A percentile compares a stretch with the other conserved stretches of the same genome.
Conservation (phyloP, 352 stramenopile species). For the Phytophthora meadii region DNA sequence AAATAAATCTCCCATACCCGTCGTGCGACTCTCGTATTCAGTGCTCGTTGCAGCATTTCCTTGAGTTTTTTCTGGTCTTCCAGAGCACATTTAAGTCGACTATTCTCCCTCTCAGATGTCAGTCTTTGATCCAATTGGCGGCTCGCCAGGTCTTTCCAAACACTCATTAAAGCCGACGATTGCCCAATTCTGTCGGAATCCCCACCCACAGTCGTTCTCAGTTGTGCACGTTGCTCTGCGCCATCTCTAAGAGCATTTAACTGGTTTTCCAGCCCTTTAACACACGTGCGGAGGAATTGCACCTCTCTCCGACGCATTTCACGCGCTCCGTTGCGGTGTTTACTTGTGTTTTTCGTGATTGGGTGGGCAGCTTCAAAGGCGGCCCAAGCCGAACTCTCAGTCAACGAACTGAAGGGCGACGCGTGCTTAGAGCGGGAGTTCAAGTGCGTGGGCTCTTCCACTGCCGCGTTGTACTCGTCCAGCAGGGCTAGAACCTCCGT, state of each 20-base stretch:
- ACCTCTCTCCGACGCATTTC: constrained; percentile 47
- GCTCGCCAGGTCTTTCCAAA: constrained; percentile 39
- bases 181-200: not conserved
- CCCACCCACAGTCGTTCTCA: not conserved
- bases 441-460: constrained; percentile 3
- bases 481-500: constrained; percentile 40
- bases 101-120: constrained; percentile 39
- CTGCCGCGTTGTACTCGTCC: constrained; percentile 29
- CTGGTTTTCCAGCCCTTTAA: constrained; percentile 29
- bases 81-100: constrained; percentile 32
- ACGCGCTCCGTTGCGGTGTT: constrained; percentile 45
- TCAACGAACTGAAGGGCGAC: not conserved
- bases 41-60: constrained; percentile 39
- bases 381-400: constrained; percentile 21
- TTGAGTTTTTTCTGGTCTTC: constrained; percentile 41
- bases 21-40: constrained; percentile 41
- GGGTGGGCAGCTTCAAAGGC: constrained; percentile 34
- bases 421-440: constrained; percentile 1
- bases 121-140: constrained; percentile 45
- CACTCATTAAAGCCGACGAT: constrained; percentile 17
- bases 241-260: constrained; percentile 17
- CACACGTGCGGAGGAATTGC: constrained; percentile 24
- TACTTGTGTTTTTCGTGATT: constrained; percentile 22
- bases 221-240: constrained; percentile 11
- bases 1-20: constrained; percentile 19